These are phyloP conservation scores for Sarcodon aspratus DNA, from an alignment of 768 basidiomycete genomes.

Conservation along the genomic window DNA sequence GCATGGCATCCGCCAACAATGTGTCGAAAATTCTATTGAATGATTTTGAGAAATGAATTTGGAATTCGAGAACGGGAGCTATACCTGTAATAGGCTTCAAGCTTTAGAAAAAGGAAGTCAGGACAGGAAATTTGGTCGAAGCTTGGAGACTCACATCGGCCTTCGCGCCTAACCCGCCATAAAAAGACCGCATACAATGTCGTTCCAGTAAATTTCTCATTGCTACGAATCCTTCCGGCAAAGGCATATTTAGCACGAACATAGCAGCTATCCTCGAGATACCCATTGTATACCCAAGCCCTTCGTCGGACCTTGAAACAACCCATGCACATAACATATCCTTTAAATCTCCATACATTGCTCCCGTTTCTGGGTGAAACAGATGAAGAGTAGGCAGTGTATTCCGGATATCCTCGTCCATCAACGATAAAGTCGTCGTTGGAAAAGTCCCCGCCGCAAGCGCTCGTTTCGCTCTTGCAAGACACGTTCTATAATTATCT, in stretches of 20 bases:
- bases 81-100: conserved; percentile 87
- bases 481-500: conserved; percentile 67
- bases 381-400: conserved; percentile 75
- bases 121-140: conserved; percentile 7
- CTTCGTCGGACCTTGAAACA: conserved; percentile 74
- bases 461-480: conserved; percentile 64
- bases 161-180: conserved; percentile 53
- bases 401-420: conserved; percentile 65
- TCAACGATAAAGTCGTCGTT: conserved; percentile 39
- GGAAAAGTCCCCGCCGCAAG: conserved; percentile 59
- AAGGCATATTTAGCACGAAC: conserved; percentile 75
- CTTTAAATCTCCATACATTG: conserved; percentile 71
- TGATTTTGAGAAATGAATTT: neutral
- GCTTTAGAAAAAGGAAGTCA: conserved; percentile 29
- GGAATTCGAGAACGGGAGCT: conserved; percentile 1
- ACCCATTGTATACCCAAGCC: conserved; percentile 61
- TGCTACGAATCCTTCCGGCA: conserved; percentile 63
- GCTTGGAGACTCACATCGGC: conserved; percentile 57
- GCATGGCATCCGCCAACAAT: conserved; percentile 85
- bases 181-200: conserved; percentile 79
- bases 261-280: conserved; percentile 73
- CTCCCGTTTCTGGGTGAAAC: conserved; percentile 66
- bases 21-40: conserved; percentile 78
- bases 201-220: conserved; percentile 82
- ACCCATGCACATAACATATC: conserved; percentile 86